These are phyloP conservation scores for Chaetomidium leptoderma DNA, from an alignment of 495 filamentous ascomycete genomes.

Conservation along the genomic window DNA sequence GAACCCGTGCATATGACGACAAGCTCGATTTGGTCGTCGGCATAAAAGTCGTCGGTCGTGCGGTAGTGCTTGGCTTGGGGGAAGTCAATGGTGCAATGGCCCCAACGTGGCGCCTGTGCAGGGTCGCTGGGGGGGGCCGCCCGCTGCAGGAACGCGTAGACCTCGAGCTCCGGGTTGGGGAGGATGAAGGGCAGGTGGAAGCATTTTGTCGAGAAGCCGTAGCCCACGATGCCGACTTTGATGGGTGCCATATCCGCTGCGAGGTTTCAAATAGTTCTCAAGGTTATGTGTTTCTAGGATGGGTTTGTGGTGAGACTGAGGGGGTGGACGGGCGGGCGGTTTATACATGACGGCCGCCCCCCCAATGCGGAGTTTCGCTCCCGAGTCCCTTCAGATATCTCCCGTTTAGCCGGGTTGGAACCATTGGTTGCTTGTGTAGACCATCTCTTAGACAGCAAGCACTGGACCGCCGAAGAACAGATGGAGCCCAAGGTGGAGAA, in stretches of 20 bases:
- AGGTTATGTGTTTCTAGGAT: no score
- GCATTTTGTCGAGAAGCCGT: slow-evolving; percentile 62
- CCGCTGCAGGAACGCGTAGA: slow-evolving; percentile 45
- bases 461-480: neutral
- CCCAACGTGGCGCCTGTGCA: slow-evolving; percentile 14
- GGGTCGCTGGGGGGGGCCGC: slow-evolving; percentile 23
- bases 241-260: slow-evolving; percentile 20
- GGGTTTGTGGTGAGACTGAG: no score
- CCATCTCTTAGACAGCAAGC: neutral
- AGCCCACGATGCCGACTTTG: slow-evolving; percentile 37
- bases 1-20: slow-evolving; percentile 61
- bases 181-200: slow-evolving; percentile 72
- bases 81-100: slow-evolving; percentile 37
- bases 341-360: neutral
- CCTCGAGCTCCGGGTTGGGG: slow-evolving; percentile 55
- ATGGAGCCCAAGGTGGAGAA: neutral
- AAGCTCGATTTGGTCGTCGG: slow-evolving; percentile 55
- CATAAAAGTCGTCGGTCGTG: slow-evolving; percentile 55
- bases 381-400: neutral
- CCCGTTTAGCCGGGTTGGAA: slow-evolving; percentile 8
- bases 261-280: no score
- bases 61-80: slow-evolving; percentile 37
- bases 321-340: neutral
- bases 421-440: neutral
- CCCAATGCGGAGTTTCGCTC: slow-evolving; percentile 2